Evolutionary conservation across 768 basidiomycete species (phyloP).

Genomic region (Tricholomella constricta): DNA sequence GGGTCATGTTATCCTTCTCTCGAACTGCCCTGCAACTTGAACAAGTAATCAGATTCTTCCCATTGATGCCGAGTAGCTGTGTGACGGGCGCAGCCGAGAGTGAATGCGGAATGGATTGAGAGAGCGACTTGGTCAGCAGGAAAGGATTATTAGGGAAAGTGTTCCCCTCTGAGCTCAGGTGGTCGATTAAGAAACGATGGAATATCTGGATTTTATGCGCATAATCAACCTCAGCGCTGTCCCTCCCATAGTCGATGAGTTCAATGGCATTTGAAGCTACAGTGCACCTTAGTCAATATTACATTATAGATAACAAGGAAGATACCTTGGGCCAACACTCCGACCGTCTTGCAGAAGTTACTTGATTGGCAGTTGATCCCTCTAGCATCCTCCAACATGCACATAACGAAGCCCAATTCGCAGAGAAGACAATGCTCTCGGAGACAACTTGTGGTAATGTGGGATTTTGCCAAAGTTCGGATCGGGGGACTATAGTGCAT

Average conservation of each 20-base stretch:
- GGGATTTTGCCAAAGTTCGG: constrained; percentile 82
- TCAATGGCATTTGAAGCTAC: constrained; percentile 79
- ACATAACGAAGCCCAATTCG: constrained; percentile 90
- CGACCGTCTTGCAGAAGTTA: constrained; percentile 95
- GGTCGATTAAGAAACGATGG: constrained; percentile 91
- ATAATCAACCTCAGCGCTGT: constrained; percentile 74
- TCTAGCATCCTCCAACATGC: constrained; percentile 94
- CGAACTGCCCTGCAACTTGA: constrained; percentile 68
- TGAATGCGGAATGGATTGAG: constrained; percentile 15
- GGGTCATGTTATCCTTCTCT: constrained; percentile 77
- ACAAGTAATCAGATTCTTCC: constrained; percentile 76
- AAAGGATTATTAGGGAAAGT: constrained; percentile 59
- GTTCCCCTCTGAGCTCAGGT: constrained; percentile 75
- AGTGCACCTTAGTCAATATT: not conserved
- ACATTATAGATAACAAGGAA: constrained; percentile 6
- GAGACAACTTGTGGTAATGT: constrained; percentile 85
- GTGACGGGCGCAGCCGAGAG: constrained; percentile 72
- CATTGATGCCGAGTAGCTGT: constrained; percentile 82
- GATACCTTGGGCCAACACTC: constrained; percentile 82
- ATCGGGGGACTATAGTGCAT: constrained; percentile 84
- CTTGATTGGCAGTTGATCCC: constrained; percentile 96
- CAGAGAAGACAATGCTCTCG: constrained; percentile 93
- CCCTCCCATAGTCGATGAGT: constrained; percentile 85
- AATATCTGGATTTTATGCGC: constrained; percentile 91
- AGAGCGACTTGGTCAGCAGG: constrained; percentile 39